phyloP scores from a whole-genome alignment of 345 rosid genomes.

The Eucalyptus caleyi region DNA sequence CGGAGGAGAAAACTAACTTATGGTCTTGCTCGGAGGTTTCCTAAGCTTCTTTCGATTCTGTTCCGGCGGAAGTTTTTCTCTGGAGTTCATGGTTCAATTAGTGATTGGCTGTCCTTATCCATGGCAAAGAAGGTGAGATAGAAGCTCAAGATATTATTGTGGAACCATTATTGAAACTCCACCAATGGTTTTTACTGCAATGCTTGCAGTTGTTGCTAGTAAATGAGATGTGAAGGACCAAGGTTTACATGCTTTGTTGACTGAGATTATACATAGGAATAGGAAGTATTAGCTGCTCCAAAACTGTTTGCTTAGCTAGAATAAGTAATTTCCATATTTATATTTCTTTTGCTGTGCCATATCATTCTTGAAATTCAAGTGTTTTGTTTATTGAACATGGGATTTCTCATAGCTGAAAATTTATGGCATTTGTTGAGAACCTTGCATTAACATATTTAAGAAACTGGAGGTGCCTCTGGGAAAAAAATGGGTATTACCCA shows the following conservation, averaged over 20 bases:
- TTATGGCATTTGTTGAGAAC: background rate
- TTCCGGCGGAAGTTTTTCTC: constrained; percentile 69
- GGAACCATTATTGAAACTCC: background rate
- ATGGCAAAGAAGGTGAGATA: constrained; percentile 57
- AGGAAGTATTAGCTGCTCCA: background rate
- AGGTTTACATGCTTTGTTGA: background rate
- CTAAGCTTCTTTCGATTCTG: constrained; percentile 44
- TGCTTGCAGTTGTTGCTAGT: background rate
- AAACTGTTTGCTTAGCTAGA: background rate
- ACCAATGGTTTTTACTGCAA: background rate
- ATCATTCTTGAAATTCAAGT: background rate
- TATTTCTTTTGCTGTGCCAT: background rate
- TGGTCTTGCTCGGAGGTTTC: constrained; percentile 61
- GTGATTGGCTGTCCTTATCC: constrained; percentile 61
- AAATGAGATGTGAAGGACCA: background rate
- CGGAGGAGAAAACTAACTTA: constrained; percentile 47
- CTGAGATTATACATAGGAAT: background rate
- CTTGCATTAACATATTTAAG: background rate
- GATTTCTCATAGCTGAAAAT: background rate
- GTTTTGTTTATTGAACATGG: background rate
- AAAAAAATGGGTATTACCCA: background rate
- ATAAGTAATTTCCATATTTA: background rate
- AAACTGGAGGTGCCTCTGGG: background rate
- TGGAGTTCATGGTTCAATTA: constrained; percentile 58
- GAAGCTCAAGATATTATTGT: background rate